A percentile compares a stretch with the other conserved stretches of the same genome.
Conservation (phyloP, 345 rosid species). For the Melaleuca quinquenervia region DNA sequence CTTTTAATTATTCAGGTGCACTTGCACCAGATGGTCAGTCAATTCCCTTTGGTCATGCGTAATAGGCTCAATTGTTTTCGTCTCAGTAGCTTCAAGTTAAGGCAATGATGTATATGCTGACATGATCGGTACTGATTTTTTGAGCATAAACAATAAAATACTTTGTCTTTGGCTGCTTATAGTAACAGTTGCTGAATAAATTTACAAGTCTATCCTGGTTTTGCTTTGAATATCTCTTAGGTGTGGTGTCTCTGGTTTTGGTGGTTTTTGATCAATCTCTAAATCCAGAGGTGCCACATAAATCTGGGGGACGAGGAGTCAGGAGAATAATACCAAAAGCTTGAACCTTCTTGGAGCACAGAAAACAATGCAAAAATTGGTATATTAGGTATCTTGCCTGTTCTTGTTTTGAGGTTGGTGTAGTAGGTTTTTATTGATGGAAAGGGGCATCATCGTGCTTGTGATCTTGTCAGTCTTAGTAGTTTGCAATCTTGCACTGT, state of each 20-base stretch:
- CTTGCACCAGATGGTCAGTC: neutral
- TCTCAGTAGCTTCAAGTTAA: neutral
- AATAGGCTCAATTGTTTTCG: fast-evolving
- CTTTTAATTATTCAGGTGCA: neutral
- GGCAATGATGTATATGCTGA: too few relatives aligned
- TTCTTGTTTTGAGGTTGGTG: neutral
- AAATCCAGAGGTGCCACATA: neutral
- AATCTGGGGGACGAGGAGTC: neutral
- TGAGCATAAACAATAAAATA: too few relatives aligned
- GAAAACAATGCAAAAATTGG: neutral
- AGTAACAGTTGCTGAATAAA: too few relatives aligned
- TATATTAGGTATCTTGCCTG: neutral
- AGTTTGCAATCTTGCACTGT: neutral
- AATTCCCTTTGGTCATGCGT: neutral
- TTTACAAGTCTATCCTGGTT: neutral
- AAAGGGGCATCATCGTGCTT: neutral
- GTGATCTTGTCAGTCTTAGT: neutral
- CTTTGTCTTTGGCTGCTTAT: too few relatives aligned
- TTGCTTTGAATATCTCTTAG: neutral
- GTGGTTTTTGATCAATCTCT: neutral
- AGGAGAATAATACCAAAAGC: neutral
- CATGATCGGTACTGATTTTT: too few relatives aligned
- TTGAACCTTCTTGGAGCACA: neutral
- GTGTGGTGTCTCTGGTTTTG: neutral
- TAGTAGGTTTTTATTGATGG: neutral